Percentiles rank a stretch among this genome's conserved stretches.
Conservation (phyloP, 768 basidiomycete species). For the Dacryopinax spathularia region DNA sequence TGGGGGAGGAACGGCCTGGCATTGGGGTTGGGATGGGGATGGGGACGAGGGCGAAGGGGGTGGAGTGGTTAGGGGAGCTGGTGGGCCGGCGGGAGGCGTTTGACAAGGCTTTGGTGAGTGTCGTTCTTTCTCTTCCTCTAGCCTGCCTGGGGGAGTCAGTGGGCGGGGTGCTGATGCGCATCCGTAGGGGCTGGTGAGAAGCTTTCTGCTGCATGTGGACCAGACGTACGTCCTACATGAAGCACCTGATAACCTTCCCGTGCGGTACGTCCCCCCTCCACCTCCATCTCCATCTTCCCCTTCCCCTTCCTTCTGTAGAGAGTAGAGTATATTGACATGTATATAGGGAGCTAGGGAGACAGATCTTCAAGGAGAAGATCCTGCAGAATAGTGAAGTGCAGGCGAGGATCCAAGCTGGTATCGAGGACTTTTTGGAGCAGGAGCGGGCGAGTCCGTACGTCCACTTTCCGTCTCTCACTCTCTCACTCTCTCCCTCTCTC, state of each 20-base stretch:
- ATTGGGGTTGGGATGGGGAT: too few relatives aligned
- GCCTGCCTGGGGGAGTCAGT: too few relatives aligned
- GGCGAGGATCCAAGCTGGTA: slow-evolving; percentile 30
- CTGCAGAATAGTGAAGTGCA: slow-evolving; percentile 37
- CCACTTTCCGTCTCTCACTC: slow-evolving; percentile 9
- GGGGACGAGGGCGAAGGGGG: slow-evolving; percentile 17
- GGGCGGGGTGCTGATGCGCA: neutral
- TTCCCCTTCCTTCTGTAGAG: neutral
- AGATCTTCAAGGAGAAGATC: slow-evolving; percentile 37
- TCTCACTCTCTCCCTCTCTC: neutral
- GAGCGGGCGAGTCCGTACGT: slow-evolving; percentile 34
- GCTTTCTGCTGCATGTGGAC: slow-evolving; percentile 58
- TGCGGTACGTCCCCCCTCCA: slow-evolving; percentile 31
- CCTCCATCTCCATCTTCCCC: neutral
- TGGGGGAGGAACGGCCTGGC: slow-evolving; percentile 19
- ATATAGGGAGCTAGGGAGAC: slow-evolving; percentile 39
- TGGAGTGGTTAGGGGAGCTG: slow-evolving; percentile 47
- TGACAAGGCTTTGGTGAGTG: slow-evolving; percentile 46
- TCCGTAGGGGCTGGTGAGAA: slow-evolving; percentile 40
- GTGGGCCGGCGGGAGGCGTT: slow-evolving; percentile 48
- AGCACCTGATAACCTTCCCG: slow-evolving; percentile 23
- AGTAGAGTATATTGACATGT: too few relatives aligned
- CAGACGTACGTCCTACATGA: slow-evolving; percentile 41
- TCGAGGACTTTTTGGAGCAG: slow-evolving; percentile 38
- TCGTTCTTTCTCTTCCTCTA: slow-evolving; percentile 3